Conservation (phyloP, 2,329 filamentous ascomycete genomes). For the Scytalidium lignicola region DNA sequence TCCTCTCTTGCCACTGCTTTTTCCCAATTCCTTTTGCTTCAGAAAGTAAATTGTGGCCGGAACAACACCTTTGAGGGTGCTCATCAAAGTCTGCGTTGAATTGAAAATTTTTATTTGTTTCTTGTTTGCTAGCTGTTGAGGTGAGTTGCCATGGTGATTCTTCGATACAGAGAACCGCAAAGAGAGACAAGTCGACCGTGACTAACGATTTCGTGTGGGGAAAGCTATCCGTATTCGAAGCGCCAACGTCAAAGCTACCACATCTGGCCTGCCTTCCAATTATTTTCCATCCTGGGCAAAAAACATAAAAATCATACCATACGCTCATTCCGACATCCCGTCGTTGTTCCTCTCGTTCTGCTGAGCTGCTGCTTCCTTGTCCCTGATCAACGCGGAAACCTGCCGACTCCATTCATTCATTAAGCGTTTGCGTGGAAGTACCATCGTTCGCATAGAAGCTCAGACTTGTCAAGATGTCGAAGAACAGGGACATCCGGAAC, state of each 20-base stretch:
- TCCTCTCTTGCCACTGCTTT: not conserved
- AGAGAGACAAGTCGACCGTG: not conserved
- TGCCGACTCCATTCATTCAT: too few relatives aligned
- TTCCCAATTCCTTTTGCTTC: not conserved
- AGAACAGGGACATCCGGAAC: conserved; percentile 77
- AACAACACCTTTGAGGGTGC: too few relatives aligned
- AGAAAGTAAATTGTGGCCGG: too few relatives aligned
- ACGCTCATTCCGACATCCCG: not conserved
- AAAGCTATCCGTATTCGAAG: not conserved
- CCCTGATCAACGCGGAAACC: too few relatives aligned
- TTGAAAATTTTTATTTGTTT: too few relatives aligned
- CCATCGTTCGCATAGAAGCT: not conserved
- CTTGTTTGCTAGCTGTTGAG: too few relatives aligned
- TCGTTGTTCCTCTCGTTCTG: not conserved
- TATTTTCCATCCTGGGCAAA: not conserved
- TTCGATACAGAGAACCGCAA: not conserved
- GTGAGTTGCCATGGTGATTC: too few relatives aligned
- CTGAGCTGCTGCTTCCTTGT: not conserved
- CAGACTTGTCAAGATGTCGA: conserved; percentile 1
- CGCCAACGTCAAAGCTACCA: not conserved
- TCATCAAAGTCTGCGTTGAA: too few relatives aligned
- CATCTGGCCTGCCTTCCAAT: not conserved
- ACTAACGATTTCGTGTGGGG: not conserved
- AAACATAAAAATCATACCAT: not conserved
- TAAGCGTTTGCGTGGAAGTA: too few relatives aligned